phyloP scores from a whole-genome alignment of 192 early-diverging fungal species.

The Backusella mclennaniae region DNA sequence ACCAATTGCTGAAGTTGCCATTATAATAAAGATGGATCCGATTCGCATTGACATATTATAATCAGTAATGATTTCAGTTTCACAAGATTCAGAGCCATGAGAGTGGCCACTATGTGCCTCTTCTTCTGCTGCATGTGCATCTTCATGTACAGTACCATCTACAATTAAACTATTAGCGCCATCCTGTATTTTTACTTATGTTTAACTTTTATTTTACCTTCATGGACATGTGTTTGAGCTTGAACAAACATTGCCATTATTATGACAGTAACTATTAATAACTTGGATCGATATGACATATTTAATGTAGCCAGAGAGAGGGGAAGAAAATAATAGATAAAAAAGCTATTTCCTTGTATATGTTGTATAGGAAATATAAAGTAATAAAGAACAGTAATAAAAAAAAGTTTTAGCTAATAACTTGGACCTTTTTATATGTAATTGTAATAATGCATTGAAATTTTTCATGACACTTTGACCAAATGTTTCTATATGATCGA shows the following conservation, averaged over 20 bases:
- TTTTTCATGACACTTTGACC: not conserved
- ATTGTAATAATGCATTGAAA: not conserved
- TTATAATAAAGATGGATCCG: constrained; percentile 34
- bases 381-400: not conserved
- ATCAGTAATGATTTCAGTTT: constrained; percentile 11
- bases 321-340: not conserved
- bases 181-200: not conserved
- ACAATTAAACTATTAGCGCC: not conserved
- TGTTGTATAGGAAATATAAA: not conserved
- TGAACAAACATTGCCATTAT: not conserved
- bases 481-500: not conserved
- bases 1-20: constrained; percentile 31
- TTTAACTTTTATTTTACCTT: not conserved
- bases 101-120: not conserved
- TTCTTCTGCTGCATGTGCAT: not conserved
- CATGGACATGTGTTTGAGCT: constrained; percentile 7
- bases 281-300: not conserved
- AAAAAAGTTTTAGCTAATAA: not conserved
- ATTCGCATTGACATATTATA: constrained; percentile 28
- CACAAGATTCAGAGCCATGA: not conserved
- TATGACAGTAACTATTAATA: not conserved
- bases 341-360: not conserved
- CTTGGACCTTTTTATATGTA: not conserved
- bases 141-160: not conserved
- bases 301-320: not conserved